A percentile compares a stretch with the other conserved stretches of the same genome.
Evolutionary conservation across 208 protist species (phyloP).

Genomic region (Angomonas ambiguus): DNA sequence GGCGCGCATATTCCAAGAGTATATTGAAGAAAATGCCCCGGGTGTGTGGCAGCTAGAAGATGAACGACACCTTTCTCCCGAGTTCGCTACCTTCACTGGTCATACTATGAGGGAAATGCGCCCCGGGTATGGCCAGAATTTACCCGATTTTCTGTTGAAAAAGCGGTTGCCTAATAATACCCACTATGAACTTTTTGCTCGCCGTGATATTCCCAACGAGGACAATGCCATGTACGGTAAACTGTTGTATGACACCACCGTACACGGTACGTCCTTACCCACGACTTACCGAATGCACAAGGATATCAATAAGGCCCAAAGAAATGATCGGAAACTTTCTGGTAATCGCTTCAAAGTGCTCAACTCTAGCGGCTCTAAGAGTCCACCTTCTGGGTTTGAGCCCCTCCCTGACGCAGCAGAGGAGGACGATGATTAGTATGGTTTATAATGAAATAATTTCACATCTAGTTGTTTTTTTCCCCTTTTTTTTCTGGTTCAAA

Average conservation of each 20-base stretch:
- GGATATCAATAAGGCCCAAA: slow-evolving; percentile 88
- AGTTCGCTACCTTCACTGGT: slow-evolving; percentile 88
- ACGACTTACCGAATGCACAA: slow-evolving; percentile 89
- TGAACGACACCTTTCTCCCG: slow-evolving; percentile 85
- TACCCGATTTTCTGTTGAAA: slow-evolving; percentile 86
- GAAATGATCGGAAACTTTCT: slow-evolving; percentile 86
- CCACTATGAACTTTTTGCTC: slow-evolving; percentile 86
- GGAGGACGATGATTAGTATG: slow-evolving; percentile 64
- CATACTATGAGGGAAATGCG: slow-evolving; percentile 84
- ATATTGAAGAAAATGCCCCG: slow-evolving; percentile 84
- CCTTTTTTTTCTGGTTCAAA: not conserved
- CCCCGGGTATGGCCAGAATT: slow-evolving; percentile 80
- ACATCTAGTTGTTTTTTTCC: not conserved
- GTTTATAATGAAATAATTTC: not conserved
- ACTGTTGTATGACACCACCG: slow-evolving; percentile 79
- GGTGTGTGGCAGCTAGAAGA: slow-evolving; percentile 90
- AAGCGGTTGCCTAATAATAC: slow-evolving; percentile 88
- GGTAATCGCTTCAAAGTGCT: slow-evolving; percentile 85
- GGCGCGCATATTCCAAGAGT: slow-evolving; percentile 87
- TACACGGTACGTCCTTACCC: slow-evolving; percentile 83
- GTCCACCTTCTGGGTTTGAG: slow-evolving; percentile 75
- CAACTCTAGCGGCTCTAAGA: slow-evolving; percentile 72
- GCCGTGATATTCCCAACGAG: slow-evolving; percentile 82
- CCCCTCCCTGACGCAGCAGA: slow-evolving; percentile 71
- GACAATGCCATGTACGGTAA: slow-evolving; percentile 92